phyloP scores from a whole-genome alignment of 441 rosid species.

The Aquilaria agallochum region DNA sequence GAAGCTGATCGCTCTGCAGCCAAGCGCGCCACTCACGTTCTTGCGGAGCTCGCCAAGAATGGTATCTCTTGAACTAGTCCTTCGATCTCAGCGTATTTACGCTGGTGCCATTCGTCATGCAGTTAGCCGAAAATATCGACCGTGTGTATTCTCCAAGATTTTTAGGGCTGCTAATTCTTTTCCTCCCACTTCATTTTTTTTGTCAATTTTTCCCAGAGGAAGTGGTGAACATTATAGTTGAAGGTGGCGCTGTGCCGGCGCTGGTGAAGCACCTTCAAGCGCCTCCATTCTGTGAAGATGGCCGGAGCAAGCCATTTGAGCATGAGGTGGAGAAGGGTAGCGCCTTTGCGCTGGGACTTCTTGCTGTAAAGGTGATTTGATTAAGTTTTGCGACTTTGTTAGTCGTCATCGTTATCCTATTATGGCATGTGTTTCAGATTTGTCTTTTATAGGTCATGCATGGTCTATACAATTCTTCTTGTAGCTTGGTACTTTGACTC shows the following conservation, averaged over 20 bases:
- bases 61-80: slow-evolving; percentile 33
- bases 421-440: too few relatives aligned
- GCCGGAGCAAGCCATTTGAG: slow-evolving; percentile 63
- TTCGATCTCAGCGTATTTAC: slow-evolving; percentile 20
- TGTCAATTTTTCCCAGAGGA: slow-evolving; percentile 50
- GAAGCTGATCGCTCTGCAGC: slow-evolving; percentile 93
- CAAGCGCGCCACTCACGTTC: slow-evolving; percentile 91
- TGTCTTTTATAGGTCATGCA: too few relatives aligned
- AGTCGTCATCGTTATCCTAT: too few relatives aligned
- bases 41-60: slow-evolving; percentile 94
- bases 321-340: slow-evolving; percentile 99
- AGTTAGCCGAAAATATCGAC: too few relatives aligned
- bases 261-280: slow-evolving; percentile 89
- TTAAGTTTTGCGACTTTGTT: not conserved
- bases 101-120: not conserved
- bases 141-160: not conserved
- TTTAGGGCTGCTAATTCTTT: not conserved
- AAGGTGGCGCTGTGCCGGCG: slow-evolving; percentile 92
- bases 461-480: too few relatives aligned
- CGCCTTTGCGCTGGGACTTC: slow-evolving; percentile 95
- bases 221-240: slow-evolving; percentile 89
- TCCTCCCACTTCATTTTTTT: not conserved
- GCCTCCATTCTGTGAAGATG: slow-evolving; percentile 62
- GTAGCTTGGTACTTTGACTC: too few relatives aligned
- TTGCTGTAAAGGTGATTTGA: slow-evolving; percentile 77